Base-by-base conservation (phyloP, 2,329 filamentous ascomycete species). In the Coniella lustricola region DNA sequence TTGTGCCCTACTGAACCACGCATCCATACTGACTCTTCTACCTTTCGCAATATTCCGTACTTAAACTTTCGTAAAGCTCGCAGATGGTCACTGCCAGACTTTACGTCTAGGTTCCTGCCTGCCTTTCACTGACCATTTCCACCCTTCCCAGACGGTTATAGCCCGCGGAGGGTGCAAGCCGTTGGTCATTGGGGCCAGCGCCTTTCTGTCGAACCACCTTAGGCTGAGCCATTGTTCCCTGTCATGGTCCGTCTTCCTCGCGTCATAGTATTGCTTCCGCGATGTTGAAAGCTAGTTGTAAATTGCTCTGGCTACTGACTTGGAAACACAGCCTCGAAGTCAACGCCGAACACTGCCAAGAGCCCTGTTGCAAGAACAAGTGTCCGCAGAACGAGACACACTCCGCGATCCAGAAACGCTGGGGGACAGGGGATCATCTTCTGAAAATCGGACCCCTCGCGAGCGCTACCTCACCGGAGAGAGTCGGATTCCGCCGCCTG, bases 201-300 rank as follows among this genome's bases (percentile, higher is more conserved):
- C 25, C n/a, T 29, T 40, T 20, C 16, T 33, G 16, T 14, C 9
- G 25, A 41, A 7, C 7, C 36, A 29, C 8, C 29, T 34, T 41
- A 37, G 31, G n/a, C 18, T 10, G 18, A 10, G 21, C 8, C 32
- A 17, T 47, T 35, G 18, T 35, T 14, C 29, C 10, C 18, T 40
- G 32, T 34, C 10, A 47, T 47, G 44, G 44, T 47, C n/a, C 29
- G 44, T 47, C 36, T 40, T 41, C 33, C 29, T 20, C 35, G 31
- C 10, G 25, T 10, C 25, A n/a, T n/a, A n/a, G n/a, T n/a, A n/a
- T n/a, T n/a, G n/a, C n/a, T n/a, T n/a, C n/a, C n/a, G n/a, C n/a
- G n/a, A n/a, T n/a, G n/a, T n/a, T n/a, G n/a, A n/a, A n/a, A n/a
- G n/a, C n/a, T n/a, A n/a, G n/a, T n/a, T n/a, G n/a, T 29, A 12